phyloP scores from a whole-genome alignment of 2,329 filamentous ascomycete species.

The Trichoderma sp. region DNA sequence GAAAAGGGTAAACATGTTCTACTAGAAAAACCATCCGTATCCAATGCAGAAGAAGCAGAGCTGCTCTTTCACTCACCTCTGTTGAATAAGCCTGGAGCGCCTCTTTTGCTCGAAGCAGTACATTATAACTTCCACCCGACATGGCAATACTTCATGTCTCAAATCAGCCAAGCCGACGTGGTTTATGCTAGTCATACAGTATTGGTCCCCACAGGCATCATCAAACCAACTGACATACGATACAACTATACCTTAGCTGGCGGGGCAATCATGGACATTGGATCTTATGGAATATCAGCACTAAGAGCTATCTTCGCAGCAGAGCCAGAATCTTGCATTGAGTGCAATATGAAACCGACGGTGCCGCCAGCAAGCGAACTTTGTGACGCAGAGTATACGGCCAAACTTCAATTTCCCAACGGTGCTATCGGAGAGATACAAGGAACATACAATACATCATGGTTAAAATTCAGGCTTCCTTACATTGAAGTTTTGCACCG shows the following conservation, averaged over 20 bases:
- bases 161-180: background rate
- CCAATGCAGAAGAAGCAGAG: background rate
- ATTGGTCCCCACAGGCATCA: background rate
- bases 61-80: background rate
- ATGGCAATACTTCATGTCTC: background rate
- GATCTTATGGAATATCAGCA: background rate
- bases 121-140: background rate
- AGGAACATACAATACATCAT: background rate
- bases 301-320: background rate
- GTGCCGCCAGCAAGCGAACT: background rate
- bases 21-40: background rate
- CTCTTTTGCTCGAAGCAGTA: background rate
- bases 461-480: background rate
- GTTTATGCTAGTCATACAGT: background rate
- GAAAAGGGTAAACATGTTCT: slow-evolving; percentile 46
- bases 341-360: background rate
- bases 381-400: background rate
- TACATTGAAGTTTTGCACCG: background rate
- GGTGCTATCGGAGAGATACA: background rate
- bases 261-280: background rate
- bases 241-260: background rate
- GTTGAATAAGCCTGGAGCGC: background rate
- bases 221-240: background rate
- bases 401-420: background rate
- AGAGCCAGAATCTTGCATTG: background rate